Base-by-base conservation (phyloP, 768 basidiomycete genomes). In the Mycena floridula region DNA sequence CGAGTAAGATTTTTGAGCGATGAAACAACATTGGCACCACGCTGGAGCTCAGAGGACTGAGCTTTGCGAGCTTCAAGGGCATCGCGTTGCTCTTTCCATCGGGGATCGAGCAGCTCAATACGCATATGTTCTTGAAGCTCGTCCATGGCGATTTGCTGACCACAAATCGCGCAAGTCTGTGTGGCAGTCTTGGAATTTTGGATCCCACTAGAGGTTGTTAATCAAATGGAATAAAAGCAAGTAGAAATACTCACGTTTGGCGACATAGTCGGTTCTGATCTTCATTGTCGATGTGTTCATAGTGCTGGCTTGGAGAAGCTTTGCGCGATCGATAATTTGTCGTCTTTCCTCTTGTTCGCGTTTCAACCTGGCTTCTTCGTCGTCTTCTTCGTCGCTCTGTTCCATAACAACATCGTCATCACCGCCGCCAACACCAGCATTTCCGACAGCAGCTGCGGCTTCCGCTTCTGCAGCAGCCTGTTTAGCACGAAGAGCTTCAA, bases 71-170 rank as follows among this genome's bases (percentile, higher is more conserved):
- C 78, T 61, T 99, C 96, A 55, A 94, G 67, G 9, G 68, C 76
- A 56, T 92, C 86, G 51, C 95, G 87, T 61, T 95, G 91, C 50
- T 93, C 91, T 63, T 97, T 97, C 94, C 95, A 99, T 61, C 85
- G 82, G 32, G 96, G 96, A 66, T 99, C 96, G 54, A 99, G 77
- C 49, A 97, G 65, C 61, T 99, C 96, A 59, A 98, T 98, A 54
- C 96, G 89, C 81, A 97, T 93, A 63, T 98, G 96, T 60, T 98
- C 94, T 54, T 95, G 81, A 37, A 98, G 70, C 61, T 98, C 95
- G 65, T 96, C 89, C 55, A 94, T 85, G 22, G 96, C 85, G 27
- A 99, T 89, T 63, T 92, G 86, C 62, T 98, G 94, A n/a, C 88
- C 85, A 66, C 94, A 96, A 54, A 97, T 86, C 15, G 85, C 76